These are phyloP conservation scores for Rhodotorula paludigena DNA, from an alignment of 768 basidiomycete species.

Conservation along the genomic window DNA sequence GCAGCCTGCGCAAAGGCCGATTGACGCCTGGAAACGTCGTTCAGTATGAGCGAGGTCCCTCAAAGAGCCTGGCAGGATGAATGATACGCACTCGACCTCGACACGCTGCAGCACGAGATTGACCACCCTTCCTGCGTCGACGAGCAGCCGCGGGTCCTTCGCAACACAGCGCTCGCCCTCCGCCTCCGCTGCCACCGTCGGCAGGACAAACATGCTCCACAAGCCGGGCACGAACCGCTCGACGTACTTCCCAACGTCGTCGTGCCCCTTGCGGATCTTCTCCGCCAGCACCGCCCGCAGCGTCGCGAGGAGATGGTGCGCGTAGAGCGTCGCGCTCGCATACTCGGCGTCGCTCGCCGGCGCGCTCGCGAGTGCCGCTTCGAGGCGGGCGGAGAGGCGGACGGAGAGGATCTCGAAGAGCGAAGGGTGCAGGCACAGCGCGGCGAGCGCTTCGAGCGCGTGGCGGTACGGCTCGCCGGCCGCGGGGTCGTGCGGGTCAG, in stretches of 20 bases:
- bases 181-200: conserved; percentile 44
- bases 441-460: conserved; percentile 54
- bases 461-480: conserved; percentile 58
- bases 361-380: conserved; percentile 45
- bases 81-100: conserved; percentile 58
- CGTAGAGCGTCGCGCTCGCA: conserved; percentile 74
- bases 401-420: conserved; percentile 82
- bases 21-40: conserved; percentile 10
- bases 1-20: conserved; percentile 6
- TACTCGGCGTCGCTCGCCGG: not conserved
- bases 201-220: conserved; percentile 60
- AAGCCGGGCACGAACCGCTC: conserved; percentile 69
- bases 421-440: conserved; percentile 61
- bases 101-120: conserved; percentile 64
- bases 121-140: conserved; percentile 62
- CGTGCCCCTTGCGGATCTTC: conserved; percentile 55
- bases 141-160: conserved; percentile 57
- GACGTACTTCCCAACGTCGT: conserved; percentile 73
- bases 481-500: conserved; percentile 52
- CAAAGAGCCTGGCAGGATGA: too few relatives aligned
- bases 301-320: conserved; percentile 71
- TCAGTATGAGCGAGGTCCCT: too few relatives aligned
- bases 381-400: conserved; percentile 69
- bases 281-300: conserved; percentile 59
- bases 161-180: conserved; percentile 44